Base-by-base conservation (phyloP, 768 basidiomycete species). In the Calvatia gigantea region DNA sequence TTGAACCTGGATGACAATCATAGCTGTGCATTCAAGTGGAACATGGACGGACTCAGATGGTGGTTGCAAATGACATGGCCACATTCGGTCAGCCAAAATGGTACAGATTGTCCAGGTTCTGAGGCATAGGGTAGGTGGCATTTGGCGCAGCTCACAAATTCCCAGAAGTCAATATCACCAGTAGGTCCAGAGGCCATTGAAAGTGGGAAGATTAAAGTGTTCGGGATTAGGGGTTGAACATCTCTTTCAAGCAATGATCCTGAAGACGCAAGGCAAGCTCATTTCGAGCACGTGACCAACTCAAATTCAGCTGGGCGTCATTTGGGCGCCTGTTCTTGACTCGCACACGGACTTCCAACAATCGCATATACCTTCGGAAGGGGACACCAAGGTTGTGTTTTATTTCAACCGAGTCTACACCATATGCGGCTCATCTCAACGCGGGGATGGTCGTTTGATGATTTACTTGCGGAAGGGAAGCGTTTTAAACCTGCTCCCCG, bases 21-120 rank as follows among this genome's bases (percentile, higher is more conserved):
- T 28, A 46, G 43, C 44, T 33, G 28, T 6, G 48, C 45, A 32
- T 19, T 41, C 45, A 15, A 50, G 12, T 23, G 25, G 12, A 12
- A 21, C 42, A 33, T 38, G 25, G 45, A 71, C 72, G 56, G 65
- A 93, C 91, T 89, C 66, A 94, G 83, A 70, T 94, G 91, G 35
- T 80, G 78, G 64, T 94, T 93, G 76, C 91, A 94, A 25, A 93
- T 61, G 54, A 93, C 80, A 75, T 94, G 91, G 0, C 89, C 89
- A 62, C 91, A 94, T 67, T 92, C 89, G 1, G 91, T 91, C 57
- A 92, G 75, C 91, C 91, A 94, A 67, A 93, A 94, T 0, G 91
- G 91, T 25, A 89, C 70, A 2, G 79, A 74, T 8, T 85, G 77
- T 1, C 77, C 80, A 38, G 75, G 71, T 33, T 78, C 75, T 2